These are phyloP conservation scores for Tulasnella sp. DNA, from an alignment of 768 basidiomycete genomes.

Conservation along the genomic window DNA sequence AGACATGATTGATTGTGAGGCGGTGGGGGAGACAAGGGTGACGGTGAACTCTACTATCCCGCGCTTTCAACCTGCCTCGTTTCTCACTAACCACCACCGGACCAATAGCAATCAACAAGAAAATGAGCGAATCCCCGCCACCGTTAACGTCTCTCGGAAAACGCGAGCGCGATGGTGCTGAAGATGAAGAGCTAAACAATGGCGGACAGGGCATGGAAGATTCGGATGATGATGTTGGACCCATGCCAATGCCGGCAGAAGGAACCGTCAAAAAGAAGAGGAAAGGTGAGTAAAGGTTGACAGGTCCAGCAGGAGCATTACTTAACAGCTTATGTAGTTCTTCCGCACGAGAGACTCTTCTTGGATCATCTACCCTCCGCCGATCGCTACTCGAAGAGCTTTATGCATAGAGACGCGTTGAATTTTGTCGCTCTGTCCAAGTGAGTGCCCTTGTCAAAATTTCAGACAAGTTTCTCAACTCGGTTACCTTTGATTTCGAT, in stretches of 20 bases:
- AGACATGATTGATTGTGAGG: neutral
- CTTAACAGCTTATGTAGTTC: constrained; percentile 38
- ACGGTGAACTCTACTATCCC: neutral
- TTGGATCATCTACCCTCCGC: constrained; percentile 84
- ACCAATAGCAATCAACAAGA: neutral
- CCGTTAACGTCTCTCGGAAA: constrained; percentile 44
- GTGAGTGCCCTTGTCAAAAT: constrained; percentile 34
- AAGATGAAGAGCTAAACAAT: constrained; percentile 19
- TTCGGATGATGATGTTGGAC: constrained; percentile 72
- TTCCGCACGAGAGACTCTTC: constrained; percentile 88
- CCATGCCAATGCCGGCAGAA: constrained; percentile 68
- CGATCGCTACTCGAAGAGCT: constrained; percentile 92
- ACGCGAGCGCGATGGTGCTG: constrained; percentile 35
- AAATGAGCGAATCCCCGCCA: constrained; percentile 9
- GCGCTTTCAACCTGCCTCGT: neutral
- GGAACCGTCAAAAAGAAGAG: constrained; percentile 59
- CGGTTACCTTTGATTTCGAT: neutral
- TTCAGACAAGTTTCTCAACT: neutral
- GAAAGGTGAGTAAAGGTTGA: constrained; percentile 45
- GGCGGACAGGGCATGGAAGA: constrained; percentile 24
- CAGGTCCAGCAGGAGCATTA: constrained; percentile 15
- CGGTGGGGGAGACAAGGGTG: neutral
- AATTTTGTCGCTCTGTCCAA: constrained; percentile 84
- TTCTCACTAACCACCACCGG: neutral
- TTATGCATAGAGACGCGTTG: constrained; percentile 93